phyloP scores from a whole-genome alignment of 305 asterid genomes.

The Andrographis paniculata region DNA sequence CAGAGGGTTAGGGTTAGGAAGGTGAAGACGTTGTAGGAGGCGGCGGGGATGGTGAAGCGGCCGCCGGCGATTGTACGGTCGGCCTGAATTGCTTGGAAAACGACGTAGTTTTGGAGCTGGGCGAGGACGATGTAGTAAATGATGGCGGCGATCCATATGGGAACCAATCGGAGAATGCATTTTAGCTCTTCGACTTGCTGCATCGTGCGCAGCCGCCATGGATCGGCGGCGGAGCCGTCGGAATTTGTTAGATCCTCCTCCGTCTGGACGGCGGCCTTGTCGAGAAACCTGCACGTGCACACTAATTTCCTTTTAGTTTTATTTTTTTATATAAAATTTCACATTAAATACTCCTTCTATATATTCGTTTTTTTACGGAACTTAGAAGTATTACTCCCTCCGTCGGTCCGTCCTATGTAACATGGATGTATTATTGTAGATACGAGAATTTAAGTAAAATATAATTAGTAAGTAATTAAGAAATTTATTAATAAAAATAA shows the following conservation, averaged over 20 bases:
- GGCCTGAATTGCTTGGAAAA: constrained; percentile 32
- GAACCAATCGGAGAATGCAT: constrained; percentile 29
- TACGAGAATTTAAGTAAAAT: too few species aligned
- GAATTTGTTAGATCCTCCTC: constrained; percentile 25
- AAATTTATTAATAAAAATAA: too few species aligned
- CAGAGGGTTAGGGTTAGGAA: constrained; percentile 27
- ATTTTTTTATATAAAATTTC: too few species aligned
- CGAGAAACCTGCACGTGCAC: neutral
- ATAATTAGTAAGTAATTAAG: too few species aligned
- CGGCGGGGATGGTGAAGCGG: constrained; percentile 30
- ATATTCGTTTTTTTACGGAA: too few species aligned
- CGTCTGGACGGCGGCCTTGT: constrained; percentile 34
- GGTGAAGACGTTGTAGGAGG: constrained; percentile 22
- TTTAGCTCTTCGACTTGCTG: constrained; percentile 45
- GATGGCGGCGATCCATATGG: constrained; percentile 30
- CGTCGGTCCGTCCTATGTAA: too few species aligned
- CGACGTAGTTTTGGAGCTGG: constrained; percentile 26
- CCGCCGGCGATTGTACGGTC: constrained; percentile 19
- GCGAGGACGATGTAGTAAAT: constrained; percentile 21
- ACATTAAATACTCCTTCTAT: too few species aligned
- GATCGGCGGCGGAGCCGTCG: constrained; percentile 37
- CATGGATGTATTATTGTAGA: too few species aligned
- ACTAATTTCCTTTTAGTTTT: too few species aligned
- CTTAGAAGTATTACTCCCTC: too few species aligned
- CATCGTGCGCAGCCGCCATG: constrained; percentile 34